Evolutionary conservation across 2,329 filamentous ascomycete species (phyloP).

Genomic region (Ophiobolus disseminans): DNA sequence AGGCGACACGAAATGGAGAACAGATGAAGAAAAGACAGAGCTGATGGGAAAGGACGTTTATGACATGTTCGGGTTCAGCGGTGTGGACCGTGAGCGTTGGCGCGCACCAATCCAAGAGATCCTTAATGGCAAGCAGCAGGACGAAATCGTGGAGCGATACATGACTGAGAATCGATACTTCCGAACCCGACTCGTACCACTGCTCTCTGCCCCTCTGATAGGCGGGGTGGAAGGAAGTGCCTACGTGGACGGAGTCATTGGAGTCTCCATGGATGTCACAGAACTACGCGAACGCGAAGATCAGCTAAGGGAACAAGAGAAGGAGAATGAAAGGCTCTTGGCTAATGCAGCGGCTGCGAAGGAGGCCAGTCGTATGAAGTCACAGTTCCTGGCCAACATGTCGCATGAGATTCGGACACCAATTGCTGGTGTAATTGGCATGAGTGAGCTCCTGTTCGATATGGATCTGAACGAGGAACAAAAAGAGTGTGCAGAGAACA

Average conservation of each 20-base stretch:
- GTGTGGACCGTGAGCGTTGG: constrained; percentile 51
- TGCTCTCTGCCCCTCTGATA: constrained; percentile 63
- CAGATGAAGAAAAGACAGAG: constrained; percentile 23
- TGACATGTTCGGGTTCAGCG: constrained; percentile 61
- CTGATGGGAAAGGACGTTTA: constrained; percentile 68
- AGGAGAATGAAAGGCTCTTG: constrained; percentile 72
- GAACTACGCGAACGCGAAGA: constrained; percentile 71
- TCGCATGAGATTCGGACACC: constrained; percentile 81
- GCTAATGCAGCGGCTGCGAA: constrained; percentile 81
- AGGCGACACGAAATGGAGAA: constrained; percentile 64
- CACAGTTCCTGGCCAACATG: constrained; percentile 81
- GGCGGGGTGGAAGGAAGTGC: constrained; percentile 59
- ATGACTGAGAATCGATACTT: constrained; percentile 69
- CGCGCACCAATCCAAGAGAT: constrained; percentile 69
- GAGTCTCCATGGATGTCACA: constrained; percentile 81
- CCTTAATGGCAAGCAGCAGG: constrained; percentile 64
- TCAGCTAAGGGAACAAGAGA: constrained; percentile 68
- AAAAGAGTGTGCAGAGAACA: constrained; percentile 76
- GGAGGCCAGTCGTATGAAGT: constrained; percentile 80
- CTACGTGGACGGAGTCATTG: constrained; percentile 74
- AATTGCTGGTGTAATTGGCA: constrained; percentile 81
- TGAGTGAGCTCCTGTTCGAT: constrained; percentile 76
- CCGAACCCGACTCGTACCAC: constrained; percentile 73
- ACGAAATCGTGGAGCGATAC: constrained; percentile 70
- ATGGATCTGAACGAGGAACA: constrained; percentile 74